Conservation (phyloP, 805 yeast genomes). For the Komagataella ulmi region DNA sequence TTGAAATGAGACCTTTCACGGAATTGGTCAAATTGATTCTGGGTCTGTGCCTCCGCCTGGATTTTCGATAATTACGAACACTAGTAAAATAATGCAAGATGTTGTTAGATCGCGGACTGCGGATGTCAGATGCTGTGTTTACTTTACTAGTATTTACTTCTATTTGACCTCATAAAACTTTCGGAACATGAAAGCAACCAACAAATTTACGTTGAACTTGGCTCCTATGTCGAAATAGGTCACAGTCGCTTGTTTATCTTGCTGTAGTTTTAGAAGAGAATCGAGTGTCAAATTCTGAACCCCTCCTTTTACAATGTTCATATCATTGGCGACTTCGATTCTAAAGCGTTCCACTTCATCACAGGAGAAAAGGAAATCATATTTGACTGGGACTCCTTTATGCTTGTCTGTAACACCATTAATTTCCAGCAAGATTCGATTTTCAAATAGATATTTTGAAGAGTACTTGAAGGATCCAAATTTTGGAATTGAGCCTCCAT, state of each 20-base stretch:
- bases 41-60: background rate
- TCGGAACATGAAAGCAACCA: conserved; percentile 57
- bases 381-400: conserved; percentile 24
- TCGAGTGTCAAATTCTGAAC: conserved; percentile 49
- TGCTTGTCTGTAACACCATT: conserved; percentile 32
- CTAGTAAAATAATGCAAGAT: background rate
- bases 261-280: conserved; percentile 59
- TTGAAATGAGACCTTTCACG: background rate
- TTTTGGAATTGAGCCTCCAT: conserved; percentile 51
- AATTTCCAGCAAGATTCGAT: conserved; percentile 48
- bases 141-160: background rate
- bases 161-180: conserved; percentile 47
- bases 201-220: conserved; percentile 50
- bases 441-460: conserved; percentile 62
- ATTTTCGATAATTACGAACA: background rate
- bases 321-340: conserved; percentile 63
- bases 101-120: background rate
- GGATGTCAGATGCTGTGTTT: background rate
- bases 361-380: conserved; percentile 65
- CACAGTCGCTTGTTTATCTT: conserved; percentile 43
- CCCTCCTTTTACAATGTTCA: conserved; percentile 39
- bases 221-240: conserved; percentile 56
- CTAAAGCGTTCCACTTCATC: conserved; percentile 60
- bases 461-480: conserved; percentile 73
- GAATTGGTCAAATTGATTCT: background rate